Evolutionary conservation across 148 eudicot species (phyloP), one percentile per base, ranked within the genome.

Genomic region (Linanthus parryae): DNA sequence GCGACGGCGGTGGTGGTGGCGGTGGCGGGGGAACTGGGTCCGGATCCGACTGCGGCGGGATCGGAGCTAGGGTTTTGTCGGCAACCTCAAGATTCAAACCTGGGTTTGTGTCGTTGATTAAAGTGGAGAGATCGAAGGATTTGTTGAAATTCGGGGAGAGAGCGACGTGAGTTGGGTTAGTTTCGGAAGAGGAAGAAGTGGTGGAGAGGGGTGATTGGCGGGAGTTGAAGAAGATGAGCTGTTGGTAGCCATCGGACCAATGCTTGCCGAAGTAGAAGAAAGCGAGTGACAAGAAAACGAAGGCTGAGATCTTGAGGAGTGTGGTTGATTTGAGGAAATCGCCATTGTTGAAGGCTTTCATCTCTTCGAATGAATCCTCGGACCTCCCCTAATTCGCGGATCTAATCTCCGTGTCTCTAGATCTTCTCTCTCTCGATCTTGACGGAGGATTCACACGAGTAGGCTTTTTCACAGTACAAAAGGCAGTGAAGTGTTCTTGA

Each of bases 221-320:
- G 1, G 78, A 62, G 58, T 66, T 43, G 78, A 79, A 78, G 80
- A 74, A 64, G 52, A 74, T 41, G 49, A 71, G 77, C 40, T 64
- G 75, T 6, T 63, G 43, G 38, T 40, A 58, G 35, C 57, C 61
- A 56, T 74, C 63, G 45, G 92, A 83, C 67, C 76, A 86, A 63
- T 71, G 92, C 46, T 68, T 74, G 46, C 97, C 97, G 16, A 90
- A 38, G 73, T 71, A 85, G 77, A 90, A 90, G 69, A 80, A 85
- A 56, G 80, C 54, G 61, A 76, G 2, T 2, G 95, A 78, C 40
- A 85, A 33, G 56, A 86, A 63, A 31, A 76, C 21, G 60, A 83
- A 62, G 3, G 54, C 58, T 2, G 73, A 67, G 53, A 78, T 58
- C 74, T 83, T 85, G 47, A 80, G 14, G 36, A 65, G 25, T 12